phyloP scores from a whole-genome alignment of 371 early-diverging fungal species.

The Syncephalis fuscata region DNA sequence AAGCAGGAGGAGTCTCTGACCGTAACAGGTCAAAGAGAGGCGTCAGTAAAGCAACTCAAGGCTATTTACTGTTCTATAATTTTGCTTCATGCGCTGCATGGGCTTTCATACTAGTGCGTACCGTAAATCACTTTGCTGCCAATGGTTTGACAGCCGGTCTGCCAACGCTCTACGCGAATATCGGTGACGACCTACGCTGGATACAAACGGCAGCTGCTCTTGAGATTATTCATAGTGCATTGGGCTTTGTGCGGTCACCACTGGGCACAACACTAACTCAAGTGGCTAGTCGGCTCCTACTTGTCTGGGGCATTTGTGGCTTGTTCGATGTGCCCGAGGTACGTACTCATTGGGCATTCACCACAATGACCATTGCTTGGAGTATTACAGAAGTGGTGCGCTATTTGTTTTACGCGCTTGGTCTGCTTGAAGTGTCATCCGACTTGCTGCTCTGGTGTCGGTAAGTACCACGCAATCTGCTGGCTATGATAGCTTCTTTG shows the following conservation, averaged over 20 bases:
- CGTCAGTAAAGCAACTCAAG: constrained; percentile 1
- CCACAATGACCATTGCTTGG: constrained; percentile 87
- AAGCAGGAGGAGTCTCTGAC: too few relatives aligned
- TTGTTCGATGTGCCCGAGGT: constrained; percentile 25
- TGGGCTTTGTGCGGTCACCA: constrained; percentile 67
- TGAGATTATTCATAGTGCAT: constrained; percentile 30
- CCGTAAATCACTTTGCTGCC: constrained; percentile 23
- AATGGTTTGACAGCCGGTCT: constrained; percentile 21
- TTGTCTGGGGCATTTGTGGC: constrained; percentile 68
- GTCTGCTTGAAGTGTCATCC: constrained; percentile 36
- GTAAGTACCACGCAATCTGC: constrained; percentile 17
- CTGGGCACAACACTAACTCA: constrained; percentile 64
- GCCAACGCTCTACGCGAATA: constrained; percentile 31
- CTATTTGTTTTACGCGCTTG: constrained; percentile 68
- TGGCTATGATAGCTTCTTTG: constrained; percentile 1
- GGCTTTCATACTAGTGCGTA: constrained; percentile 41
- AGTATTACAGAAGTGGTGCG: constrained; percentile 77
- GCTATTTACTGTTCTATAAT: constrained; percentile 65
- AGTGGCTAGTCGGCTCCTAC: constrained; percentile 68
- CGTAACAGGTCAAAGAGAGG: too few relatives aligned
- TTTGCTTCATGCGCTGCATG: constrained; percentile 51
- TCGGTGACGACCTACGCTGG: constrained; percentile 30
- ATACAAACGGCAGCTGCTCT: constrained; percentile 64
- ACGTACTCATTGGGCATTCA: constrained; percentile 35
- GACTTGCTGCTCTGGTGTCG: constrained; percentile 40